A percentile compares a stretch with the other conserved stretches of the same genome.
phyloP scores from a whole-genome alignment of 495 filamentous ascomycete species.

The Aspergillus coremiiformis region DNA sequence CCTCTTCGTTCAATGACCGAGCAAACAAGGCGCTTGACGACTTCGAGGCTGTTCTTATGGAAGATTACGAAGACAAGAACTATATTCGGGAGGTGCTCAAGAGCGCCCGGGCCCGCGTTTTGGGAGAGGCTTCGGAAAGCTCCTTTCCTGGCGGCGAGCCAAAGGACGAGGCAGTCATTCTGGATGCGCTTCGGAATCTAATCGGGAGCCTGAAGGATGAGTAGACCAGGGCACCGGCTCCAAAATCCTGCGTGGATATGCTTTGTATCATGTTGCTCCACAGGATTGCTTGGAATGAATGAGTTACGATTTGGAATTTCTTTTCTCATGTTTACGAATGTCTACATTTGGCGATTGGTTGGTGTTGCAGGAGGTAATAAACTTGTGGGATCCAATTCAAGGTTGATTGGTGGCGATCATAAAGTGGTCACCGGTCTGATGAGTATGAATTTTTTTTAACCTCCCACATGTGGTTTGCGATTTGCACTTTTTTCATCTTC shows the following conservation, averaged over 20 bases:
- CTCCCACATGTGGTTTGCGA: conserved; percentile 12
- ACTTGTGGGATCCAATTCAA: background rate
- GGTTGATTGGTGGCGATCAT: no score
- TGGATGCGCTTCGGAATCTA: conserved; percentile 37
- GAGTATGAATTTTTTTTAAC: conserved; percentile 17
- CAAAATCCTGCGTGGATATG: background rate
- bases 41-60: conserved; percentile 42
- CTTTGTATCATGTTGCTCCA: background rate
- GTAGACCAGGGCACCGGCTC: conserved; percentile 8
- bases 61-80: conserved; percentile 45
- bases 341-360: conserved; percentile 6
- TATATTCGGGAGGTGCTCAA: conserved; percentile 45
- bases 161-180: conserved; percentile 40
- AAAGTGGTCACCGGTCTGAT: conserved; percentile 2
- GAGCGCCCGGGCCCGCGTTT: conserved; percentile 39
- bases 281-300: conserved; percentile 7
- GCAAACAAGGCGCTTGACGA: conserved; percentile 45
- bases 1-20: conserved; percentile 39
- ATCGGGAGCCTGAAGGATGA: conserved; percentile 37
- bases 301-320: conserved; percentile 17
- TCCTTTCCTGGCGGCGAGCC: conserved; percentile 44
- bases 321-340: conserved; percentile 19
- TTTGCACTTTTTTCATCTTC: conserved; percentile 18
- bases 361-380: conserved; percentile 9
- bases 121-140: conserved; percentile 36